Evolutionary conservation across 2,329 filamentous ascomycete genomes (phyloP).

Genomic region (Orbilia brochopaga): DNA sequence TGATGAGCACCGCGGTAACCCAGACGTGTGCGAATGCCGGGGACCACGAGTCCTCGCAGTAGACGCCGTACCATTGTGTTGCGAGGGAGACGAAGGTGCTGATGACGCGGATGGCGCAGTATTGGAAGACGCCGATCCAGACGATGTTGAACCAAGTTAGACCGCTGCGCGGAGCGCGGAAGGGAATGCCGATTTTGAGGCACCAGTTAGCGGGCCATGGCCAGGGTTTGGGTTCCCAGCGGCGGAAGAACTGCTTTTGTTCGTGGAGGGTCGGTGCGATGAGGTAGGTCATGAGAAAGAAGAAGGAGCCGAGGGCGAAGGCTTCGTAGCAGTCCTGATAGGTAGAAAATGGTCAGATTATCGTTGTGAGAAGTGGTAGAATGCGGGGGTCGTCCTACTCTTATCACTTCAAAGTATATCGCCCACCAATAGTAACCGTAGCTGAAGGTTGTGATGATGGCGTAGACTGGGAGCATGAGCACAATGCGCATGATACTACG

Average conservation of each 20-base stretch:
- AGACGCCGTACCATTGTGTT: constrained; percentile 71
- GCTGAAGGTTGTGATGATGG: constrained; percentile 74
- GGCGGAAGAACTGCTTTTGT: constrained; percentile 81
- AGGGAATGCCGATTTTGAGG: constrained; percentile 62
- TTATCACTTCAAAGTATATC: constrained; percentile 79
- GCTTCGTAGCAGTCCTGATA: constrained; percentile 78
- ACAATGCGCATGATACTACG: constrained; percentile 81
- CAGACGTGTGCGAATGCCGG: constrained; percentile 84
- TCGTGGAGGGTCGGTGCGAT: constrained; percentile 76
- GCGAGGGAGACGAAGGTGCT: constrained; percentile 80
- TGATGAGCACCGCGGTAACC: constrained; percentile 74
- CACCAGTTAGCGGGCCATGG: constrained; percentile 75
- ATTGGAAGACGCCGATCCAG: constrained; percentile 83
- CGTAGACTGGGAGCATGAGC: constrained; percentile 84
- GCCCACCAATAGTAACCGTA: constrained; percentile 76
- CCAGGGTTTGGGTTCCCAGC: constrained; percentile 73
- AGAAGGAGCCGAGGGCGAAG: constrained; percentile 86
- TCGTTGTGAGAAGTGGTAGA: neutral
- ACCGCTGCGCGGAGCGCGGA: constrained; percentile 75
- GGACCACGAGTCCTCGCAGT: constrained; percentile 79
- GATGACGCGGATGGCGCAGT: constrained; percentile 78
- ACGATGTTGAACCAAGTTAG: constrained; percentile 90
- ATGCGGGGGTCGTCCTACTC: constrained; percentile 55
- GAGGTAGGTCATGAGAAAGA: constrained; percentile 80
- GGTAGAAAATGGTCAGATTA: constrained; percentile 9